phyloP scores from a whole-genome alignment of 1,284 basidiomycete species.

The Moesziomyces sp. region DNA sequence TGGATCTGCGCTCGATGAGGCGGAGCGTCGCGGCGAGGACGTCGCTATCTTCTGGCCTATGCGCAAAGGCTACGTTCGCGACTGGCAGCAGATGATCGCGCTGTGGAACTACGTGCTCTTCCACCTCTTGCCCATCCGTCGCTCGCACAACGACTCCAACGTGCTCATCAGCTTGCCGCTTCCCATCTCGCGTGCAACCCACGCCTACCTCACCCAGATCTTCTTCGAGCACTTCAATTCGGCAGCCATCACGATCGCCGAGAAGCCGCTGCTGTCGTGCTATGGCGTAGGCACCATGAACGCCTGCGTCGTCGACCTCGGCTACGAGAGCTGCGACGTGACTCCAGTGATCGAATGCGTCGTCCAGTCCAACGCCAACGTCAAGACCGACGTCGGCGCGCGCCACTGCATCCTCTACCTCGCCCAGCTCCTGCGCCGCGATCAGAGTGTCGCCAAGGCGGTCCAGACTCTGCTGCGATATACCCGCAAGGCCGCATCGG shows the following conservation, averaged over 20 bases:
- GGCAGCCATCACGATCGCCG: conserved; percentile 83
- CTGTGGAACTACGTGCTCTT: conserved; percentile 89
- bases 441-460: conserved; percentile 54
- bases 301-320: conserved; percentile 87
- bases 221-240: conserved; percentile 97
- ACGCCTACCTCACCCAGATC: conserved; percentile 82
- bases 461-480: conserved; percentile 56
- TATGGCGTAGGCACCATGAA: conserved; percentile 82
- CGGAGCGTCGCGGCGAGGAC: conserved; percentile 78
- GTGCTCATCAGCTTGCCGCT: conserved; percentile 79
- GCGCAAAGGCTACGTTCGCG: conserved; percentile 77
- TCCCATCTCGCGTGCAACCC: conserved; percentile 77
- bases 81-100: conserved; percentile 92
- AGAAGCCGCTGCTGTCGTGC: conserved; percentile 84
- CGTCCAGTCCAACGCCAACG: conserved; percentile 49
- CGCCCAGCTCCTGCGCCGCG: conserved; percentile 59
- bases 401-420: conserved; percentile 63
- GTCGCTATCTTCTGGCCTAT: conserved; percentile 86
- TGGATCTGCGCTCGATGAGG: conserved; percentile 82
- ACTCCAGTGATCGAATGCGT: conserved; percentile 83
- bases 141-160: conserved; percentile 87
- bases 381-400: conserved; percentile 54
- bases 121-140: conserved; percentile 78
- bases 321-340: conserved; percentile 79
- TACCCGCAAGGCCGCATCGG: conserved; percentile 35